Evolutionary conservation across 129 eudicot species (phyloP).

Genomic region (Chrysanthemum seticuspe): DNA sequence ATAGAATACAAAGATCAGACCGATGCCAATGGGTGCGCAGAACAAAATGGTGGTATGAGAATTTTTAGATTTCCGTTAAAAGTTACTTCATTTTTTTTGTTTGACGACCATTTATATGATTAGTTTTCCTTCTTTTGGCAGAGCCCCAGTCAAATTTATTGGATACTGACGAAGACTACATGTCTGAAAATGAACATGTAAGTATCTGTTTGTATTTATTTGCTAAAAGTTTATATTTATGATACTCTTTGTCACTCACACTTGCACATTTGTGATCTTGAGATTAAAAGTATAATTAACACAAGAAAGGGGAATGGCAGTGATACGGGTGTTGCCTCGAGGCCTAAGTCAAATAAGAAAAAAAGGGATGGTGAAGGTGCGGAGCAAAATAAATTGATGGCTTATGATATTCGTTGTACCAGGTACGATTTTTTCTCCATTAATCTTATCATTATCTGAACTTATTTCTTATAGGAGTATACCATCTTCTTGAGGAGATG

Average conservation of each 20-base stretch:
- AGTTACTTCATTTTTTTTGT: background rate
- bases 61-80: background rate
- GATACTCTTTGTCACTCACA: background rate
- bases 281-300: background rate
- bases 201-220: conserved; percentile 23
- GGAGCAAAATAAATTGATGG: too few species aligned
- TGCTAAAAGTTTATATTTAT: too few species aligned
- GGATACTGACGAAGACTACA: conserved; percentile 68
- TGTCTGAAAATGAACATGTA: conserved; percentile 70
- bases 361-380: too few species aligned
- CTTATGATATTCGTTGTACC: too few species aligned
- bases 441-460: too few species aligned
- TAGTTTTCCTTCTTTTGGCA: conserved; percentile 12
- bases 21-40: conserved; percentile 35
- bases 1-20: conserved; percentile 41
- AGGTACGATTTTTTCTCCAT: too few species aligned
- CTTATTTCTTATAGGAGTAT: too few species aligned
- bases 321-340: too few species aligned
- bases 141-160: conserved; percentile 53
- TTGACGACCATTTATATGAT: background rate
- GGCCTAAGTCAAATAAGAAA: too few species aligned
- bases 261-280: background rate
- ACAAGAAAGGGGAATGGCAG: background rate
- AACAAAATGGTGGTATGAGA: conserved; percentile 41
- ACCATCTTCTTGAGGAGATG: conserved; percentile 98